Evolutionary conservation across 106 monocot genomes (phyloP).

Genomic region (Allium sativum): DNA sequence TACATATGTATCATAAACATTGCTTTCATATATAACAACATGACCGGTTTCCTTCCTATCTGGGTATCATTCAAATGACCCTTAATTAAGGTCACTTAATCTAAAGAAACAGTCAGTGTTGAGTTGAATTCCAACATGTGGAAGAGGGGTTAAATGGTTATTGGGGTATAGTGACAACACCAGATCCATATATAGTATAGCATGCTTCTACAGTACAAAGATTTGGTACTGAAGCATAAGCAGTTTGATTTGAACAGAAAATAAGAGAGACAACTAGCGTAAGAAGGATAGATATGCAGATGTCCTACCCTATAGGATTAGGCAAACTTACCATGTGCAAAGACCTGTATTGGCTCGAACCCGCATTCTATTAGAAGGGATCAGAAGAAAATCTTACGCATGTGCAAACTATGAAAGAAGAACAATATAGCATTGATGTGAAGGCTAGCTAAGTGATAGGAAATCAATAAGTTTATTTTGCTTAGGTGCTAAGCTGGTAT

Average conservation of each 20-base stretch:
- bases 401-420: too few relatives aligned
- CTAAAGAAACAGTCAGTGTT: constrained; percentile 44
- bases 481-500: too few relatives aligned
- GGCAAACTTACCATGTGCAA: too few relatives aligned
- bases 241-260: constrained; percentile 32
- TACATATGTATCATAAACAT: constrained; percentile 66
- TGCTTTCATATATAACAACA: constrained; percentile 60
- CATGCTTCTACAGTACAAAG: constrained; percentile 31
- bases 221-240: constrained; percentile 19
- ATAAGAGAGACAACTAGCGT: too few relatives aligned
- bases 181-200: constrained; percentile 52
- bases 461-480: too few relatives aligned
- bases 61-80: constrained; percentile 97
- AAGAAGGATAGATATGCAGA: too few relatives aligned
- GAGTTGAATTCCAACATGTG: constrained; percentile 72
- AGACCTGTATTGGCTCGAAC: too few relatives aligned
- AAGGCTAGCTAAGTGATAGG: too few relatives aligned
- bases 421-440: too few relatives aligned
- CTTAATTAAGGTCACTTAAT: constrained; percentile 57
- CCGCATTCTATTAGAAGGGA: too few relatives aligned
- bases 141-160: constrained; percentile 71
- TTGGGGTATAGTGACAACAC: constrained; percentile 61
- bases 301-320: too few relatives aligned
- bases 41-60: constrained; percentile 86
- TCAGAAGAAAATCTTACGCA: too few relatives aligned